These are phyloP conservation scores for Brettanomyces nanus DNA, from an alignment of 805 yeast genomes.

Conservation along the genomic window DNA sequence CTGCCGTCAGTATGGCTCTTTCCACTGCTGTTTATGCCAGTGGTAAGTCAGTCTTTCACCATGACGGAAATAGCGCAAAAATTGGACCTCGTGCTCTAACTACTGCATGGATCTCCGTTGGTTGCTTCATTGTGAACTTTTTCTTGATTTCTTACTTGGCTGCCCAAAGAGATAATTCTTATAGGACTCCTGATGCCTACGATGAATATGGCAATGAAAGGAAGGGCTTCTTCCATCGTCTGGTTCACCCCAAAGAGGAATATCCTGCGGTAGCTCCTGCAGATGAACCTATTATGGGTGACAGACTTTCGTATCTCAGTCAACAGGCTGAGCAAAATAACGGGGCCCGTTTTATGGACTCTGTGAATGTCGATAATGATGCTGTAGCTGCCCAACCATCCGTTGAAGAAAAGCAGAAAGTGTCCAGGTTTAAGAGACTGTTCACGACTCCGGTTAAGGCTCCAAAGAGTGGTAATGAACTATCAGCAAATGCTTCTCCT, in stretches of 20 bases:
- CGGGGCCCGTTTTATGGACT: not conserved
- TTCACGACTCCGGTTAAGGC: too few species aligned
- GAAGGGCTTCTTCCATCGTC: not conserved
- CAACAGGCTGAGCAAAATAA: not conserved
- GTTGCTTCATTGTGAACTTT: slow-evolving; percentile 8
- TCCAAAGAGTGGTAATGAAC: not conserved
- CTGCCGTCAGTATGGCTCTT: slow-evolving; percentile 37
- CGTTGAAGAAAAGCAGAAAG: too few species aligned
- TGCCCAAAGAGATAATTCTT: not conserved
- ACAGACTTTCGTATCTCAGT: not conserved
- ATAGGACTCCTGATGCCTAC: too few species aligned
- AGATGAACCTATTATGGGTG: not conserved
- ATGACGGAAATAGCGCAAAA: slow-evolving; percentile 32
- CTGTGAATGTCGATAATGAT: not conserved
- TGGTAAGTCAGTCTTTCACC: slow-evolving; percentile 41
- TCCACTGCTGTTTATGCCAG: slow-evolving; percentile 48
- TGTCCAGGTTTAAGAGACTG: too few species aligned
- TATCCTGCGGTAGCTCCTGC: not conserved
- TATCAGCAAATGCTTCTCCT: not conserved
- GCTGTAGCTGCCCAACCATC: not conserved
- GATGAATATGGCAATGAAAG: not conserved
- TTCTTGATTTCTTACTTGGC: not conserved
- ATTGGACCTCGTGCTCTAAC: slow-evolving; percentile 48
- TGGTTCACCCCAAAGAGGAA: not conserved
- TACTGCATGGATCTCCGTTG: slow-evolving; percentile 52